Base-by-base conservation (phyloP, 2,329 filamentous ascomycete genomes). In the Nannizziopsis arthrosporioides region DNA sequence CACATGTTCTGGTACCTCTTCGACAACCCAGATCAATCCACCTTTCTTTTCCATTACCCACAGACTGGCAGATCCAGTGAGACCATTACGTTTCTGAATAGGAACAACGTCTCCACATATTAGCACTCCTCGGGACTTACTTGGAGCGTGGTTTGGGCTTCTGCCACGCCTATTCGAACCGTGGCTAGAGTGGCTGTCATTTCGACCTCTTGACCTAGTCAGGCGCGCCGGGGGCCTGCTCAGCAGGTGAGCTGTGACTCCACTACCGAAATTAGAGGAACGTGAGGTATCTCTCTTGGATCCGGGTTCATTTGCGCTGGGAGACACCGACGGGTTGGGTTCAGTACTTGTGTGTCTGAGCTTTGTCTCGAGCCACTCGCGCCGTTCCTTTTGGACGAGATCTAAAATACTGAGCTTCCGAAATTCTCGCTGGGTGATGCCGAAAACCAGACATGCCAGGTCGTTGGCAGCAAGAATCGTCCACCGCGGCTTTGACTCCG, bases 31-130 rank as follows among this genome's bases (percentile, higher is more conserved):
- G 51, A 98, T 96, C 51, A 98, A 69, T 8, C 90, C 89, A 45
- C 87, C 81, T 42, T 83, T 79, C 67, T 98, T 98, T 66, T 98
- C 92, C 70, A 98, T 98, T 2, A 98, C 92, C 92, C 92, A 98
- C 35, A 98, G 71, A 66, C 89, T 96, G 34, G 92, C 92, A 50
- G 92, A 89, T 1, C 92, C 92, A 3, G 83, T 90, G 9, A 83
- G 78, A 3, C 92, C 92, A 59, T 98, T 94, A 52, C 92, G 80
- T 67, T 96, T 98, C 63, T 89, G 85, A 51, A 98, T 98, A 0
- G 92, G 92, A 14, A 98, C 87, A n/a, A 98, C 90, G 63, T 98
- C 92, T 38, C 92, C 92, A 57, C 92, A 98, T 1, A 98, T 75
- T 45, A 98, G 67, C 19, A 98, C 92, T 2, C 90, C 90, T 57